A percentile compares a stretch with the other conserved stretches of the same genome.
Evolutionary conservation across 257 asterid species (phyloP).

Genomic region (Jasminum sambac): DNA sequence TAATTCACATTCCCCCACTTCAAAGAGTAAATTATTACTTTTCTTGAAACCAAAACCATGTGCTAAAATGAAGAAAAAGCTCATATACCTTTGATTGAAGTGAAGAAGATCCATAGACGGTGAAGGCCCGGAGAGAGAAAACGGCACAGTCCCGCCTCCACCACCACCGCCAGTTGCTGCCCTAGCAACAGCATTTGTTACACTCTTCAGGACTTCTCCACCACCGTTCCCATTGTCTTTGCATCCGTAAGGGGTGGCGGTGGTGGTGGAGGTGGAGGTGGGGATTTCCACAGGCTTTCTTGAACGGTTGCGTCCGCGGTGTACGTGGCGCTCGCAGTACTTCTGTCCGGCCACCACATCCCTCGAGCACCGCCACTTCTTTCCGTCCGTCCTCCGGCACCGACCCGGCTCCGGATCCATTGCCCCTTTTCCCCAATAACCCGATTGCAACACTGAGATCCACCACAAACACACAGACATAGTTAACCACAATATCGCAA

Average conservation of each 20-base stretch:
- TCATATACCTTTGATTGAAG: constrained; percentile 55
- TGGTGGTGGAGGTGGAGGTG: constrained; percentile 57
- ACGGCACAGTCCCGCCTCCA: constrained; percentile 36
- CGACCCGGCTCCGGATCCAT: constrained; percentile 99
- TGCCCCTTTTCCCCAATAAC: constrained; percentile 71
- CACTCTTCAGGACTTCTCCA: constrained; percentile 24
- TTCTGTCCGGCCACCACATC: constrained; percentile 86
- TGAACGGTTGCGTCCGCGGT: constrained; percentile 97
- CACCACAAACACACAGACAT: neutral
- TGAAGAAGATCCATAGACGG: constrained; percentile 67
- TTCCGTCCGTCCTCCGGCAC: constrained; percentile 94
- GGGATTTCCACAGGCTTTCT: constrained; percentile 99
- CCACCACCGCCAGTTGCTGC: constrained; percentile 18
- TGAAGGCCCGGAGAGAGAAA: constrained; percentile 50
- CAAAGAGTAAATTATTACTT: neutral
- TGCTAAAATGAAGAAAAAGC: neutral
- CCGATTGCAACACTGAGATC: constrained; percentile 67
- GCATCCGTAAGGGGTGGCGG: constrained; percentile 34
- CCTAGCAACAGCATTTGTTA: constrained; percentile 14
- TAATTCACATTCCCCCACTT: too few relatives aligned
- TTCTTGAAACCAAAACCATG: neutral
- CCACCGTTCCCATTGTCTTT: neutral
- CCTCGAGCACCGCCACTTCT: constrained; percentile 96
- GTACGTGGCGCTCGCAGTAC: constrained; percentile 94
- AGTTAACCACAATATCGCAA: neutral